These are phyloP conservation scores for Paramecium sexaurelia DNA, from an alignment of 73 alveolate species.

Conservation along the genomic window DNA sequence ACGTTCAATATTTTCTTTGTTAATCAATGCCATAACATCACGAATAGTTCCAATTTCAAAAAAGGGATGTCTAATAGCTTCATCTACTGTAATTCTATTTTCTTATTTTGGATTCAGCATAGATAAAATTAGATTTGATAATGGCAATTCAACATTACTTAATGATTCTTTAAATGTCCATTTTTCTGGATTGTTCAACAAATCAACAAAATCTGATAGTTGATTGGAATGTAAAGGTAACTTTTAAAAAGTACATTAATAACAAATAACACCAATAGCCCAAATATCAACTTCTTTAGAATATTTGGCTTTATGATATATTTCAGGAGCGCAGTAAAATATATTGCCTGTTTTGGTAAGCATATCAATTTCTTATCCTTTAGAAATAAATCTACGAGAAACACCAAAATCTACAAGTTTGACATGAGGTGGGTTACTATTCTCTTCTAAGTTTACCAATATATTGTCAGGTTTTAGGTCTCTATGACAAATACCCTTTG, in stretches of 20 bases:
- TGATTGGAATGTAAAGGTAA: background rate
- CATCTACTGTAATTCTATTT: slow-evolving; percentile 85
- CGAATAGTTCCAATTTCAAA: slow-evolving; percentile 54
- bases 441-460: background rate
- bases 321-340: slow-evolving; percentile 51
- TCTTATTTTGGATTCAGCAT: slow-evolving; percentile 74
- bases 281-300: slow-evolving; percentile 33
- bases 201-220: background rate
- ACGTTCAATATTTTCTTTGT: background rate
- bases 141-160: background rate
- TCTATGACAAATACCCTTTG: slow-evolving; percentile 66
- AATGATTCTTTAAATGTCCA: background rate
- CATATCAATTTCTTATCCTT: slow-evolving; percentile 19
- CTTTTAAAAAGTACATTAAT: background rate
- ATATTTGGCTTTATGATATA: background rate
- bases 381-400: slow-evolving; percentile 7
- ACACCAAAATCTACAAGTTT: slow-evolving; percentile 51
- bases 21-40: background rate
- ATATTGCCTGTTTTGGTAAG: slow-evolving; percentile 32
- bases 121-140: background rate
- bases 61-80: slow-evolving; percentile 89
- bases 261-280: slow-evolving; percentile 29
- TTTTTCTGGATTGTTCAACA: background rate
- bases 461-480: slow-evolving; percentile 66
- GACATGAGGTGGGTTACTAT: background rate